Conservation (phyloP, 1,284 basidiomycete genomes). For the Cryptococcus depauperatus region DNA sequence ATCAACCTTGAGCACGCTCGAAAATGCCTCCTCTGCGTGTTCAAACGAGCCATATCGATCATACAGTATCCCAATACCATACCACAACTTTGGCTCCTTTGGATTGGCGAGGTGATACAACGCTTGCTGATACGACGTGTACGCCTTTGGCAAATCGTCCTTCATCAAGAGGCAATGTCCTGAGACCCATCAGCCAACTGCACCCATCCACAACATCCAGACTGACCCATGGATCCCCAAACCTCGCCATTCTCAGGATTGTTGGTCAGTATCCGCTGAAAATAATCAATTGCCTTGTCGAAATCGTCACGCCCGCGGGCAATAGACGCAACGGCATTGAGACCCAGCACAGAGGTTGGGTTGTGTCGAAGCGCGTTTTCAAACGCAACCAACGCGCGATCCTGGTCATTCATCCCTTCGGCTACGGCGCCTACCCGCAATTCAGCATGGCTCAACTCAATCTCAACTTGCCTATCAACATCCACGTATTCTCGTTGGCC, state of each 20-base stretch:
- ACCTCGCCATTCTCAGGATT: conserved; percentile 90
- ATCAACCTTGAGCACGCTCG: conserved; percentile 93
- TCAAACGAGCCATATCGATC: conserved; percentile 97
- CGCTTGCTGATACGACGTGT: conserved; percentile 97
- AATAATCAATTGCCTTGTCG: conserved; percentile 75
- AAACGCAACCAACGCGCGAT: conserved; percentile 80
- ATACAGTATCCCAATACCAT: conserved; percentile 97
- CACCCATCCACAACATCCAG: background rate
- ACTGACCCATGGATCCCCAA: conserved; percentile 77
- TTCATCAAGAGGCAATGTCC: conserved; percentile 98
- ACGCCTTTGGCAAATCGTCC: conserved; percentile 96
- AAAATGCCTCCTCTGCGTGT: conserved; percentile 97
- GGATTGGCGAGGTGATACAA: conserved; percentile 92
- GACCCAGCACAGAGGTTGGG: conserved; percentile 72
- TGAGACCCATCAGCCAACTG: background rate
- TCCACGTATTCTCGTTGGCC: conserved; percentile 87
- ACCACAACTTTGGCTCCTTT: conserved; percentile 98
- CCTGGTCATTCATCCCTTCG: conserved; percentile 82
- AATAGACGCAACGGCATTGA: conserved; percentile 72
- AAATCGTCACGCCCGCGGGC: conserved; percentile 52
- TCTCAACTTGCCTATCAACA: conserved; percentile 63
- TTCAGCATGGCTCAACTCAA: background rate
- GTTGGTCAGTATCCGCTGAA: conserved; percentile 78
- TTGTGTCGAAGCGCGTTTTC: conserved; percentile 89
- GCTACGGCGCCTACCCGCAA: conserved; percentile 63